These are phyloP conservation scores for Russula sp. DNA, from an alignment of 768 basidiomycete species.

Conservation along the genomic window DNA sequence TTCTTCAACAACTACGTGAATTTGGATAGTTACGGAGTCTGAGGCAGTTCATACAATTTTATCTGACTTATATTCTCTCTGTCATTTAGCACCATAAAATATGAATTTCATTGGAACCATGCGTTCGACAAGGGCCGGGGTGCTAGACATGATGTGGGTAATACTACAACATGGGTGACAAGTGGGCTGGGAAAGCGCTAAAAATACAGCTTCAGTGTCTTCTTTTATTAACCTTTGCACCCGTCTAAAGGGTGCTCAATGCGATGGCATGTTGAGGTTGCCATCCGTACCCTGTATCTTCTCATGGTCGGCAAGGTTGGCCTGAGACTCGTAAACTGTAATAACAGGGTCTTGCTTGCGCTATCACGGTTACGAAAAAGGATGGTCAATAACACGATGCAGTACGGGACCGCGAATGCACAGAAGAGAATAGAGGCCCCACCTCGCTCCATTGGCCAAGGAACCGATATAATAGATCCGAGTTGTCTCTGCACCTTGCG, in stretches of 20 bases:
- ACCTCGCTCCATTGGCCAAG: constrained; percentile 81
- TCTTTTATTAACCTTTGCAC: not conserved
- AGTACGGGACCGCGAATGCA: not conserved
- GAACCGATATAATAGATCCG: constrained; percentile 85
- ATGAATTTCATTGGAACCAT: not conserved
- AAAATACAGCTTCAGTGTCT: constrained; percentile 12
- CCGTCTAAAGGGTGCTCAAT: constrained; percentile 21
- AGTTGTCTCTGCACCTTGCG: constrained; percentile 74
- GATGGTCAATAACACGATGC: not conserved
- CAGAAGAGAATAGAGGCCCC: constrained; percentile 21
- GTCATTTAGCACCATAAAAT: not conserved
- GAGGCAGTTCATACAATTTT: not conserved
- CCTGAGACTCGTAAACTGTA: constrained; percentile 84
- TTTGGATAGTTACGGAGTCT: no score
- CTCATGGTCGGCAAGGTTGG: constrained; percentile 83
- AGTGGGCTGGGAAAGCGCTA: not conserved
- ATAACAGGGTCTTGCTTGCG: constrained; percentile 74
- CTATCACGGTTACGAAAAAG: constrained; percentile 40
- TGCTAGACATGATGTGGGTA: not conserved
- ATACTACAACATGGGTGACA: not conserved
- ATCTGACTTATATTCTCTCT: not conserved
- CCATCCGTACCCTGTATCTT: constrained; percentile 81
- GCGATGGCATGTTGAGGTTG: constrained; percentile 48
- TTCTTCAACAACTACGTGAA: no score
- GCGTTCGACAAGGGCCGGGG: no score